Conservation (phyloP, 768 basidiomycete species). For the Hydnomerulius pinastri region DNA sequence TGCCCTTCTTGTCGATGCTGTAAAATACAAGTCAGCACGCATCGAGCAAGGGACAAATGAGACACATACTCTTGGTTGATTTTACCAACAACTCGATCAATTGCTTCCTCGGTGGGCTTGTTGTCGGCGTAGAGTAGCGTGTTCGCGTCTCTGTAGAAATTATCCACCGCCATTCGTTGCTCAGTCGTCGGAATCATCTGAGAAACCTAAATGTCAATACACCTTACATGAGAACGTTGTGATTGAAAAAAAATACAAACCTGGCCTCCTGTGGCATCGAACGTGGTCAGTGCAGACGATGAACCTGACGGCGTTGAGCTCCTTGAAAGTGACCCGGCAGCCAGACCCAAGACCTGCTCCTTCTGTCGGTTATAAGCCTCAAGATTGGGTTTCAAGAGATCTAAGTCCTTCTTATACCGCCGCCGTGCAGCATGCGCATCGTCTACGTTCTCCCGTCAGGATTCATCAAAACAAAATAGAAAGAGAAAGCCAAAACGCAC, state of each 20-base stretch:
- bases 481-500: slow-evolving; percentile 43
- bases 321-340: slow-evolving; percentile 61
- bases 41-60: not conserved
- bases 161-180: slow-evolving; percentile 73
- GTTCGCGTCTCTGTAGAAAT: slow-evolving; percentile 91
- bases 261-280: slow-evolving; percentile 50
- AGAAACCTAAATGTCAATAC: slow-evolving; percentile 10
- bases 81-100: slow-evolving; percentile 88
- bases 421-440: slow-evolving; percentile 87
- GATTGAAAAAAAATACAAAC: slow-evolving; percentile 37
- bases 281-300: slow-evolving; percentile 45
- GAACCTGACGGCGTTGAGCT: slow-evolving; percentile 33
- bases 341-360: slow-evolving; percentile 76
- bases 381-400: slow-evolving; percentile 85
- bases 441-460: slow-evolving; percentile 48
- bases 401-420: slow-evolving; percentile 91
- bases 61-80: slow-evolving; percentile 87
- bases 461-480: not conserved
- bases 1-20: slow-evolving; percentile 88
- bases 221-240: not conserved
- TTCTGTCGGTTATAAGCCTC: slow-evolving; percentile 88
- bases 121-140: slow-evolving; percentile 91
- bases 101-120: slow-evolving; percentile 94
- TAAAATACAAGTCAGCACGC: not conserved
- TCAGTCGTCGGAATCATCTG: slow-evolving; percentile 56